These are phyloP conservation scores for Syzygium jambos DNA, from an alignment of 345 rosid species.

Conservation along the genomic window DNA sequence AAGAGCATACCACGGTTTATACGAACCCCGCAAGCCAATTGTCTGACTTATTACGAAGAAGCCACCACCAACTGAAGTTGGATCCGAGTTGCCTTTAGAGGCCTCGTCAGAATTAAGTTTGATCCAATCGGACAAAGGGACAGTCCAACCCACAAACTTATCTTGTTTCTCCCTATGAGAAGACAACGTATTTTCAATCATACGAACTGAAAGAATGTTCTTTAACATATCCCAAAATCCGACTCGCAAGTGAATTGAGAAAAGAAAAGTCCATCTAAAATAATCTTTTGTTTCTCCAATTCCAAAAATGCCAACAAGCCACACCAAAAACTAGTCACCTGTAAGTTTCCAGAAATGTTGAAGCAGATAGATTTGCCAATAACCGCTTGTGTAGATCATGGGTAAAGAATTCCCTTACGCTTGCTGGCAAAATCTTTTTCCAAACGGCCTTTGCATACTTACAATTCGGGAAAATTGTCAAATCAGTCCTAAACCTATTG, in stretches of 20 bases:
- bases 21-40: neutral
- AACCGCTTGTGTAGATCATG: neutral
- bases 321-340: neutral
- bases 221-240: neutral
- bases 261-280: neutral
- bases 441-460: neutral
- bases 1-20: neutral
- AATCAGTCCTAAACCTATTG: too few species aligned
- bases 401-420: neutral
- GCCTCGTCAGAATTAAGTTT: neutral
- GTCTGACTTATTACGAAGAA: neutral
- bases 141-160: neutral
- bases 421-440: neutral
- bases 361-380: neutral
- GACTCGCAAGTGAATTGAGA: neutral
- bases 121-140: neutral
- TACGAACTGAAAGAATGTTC: neutral
- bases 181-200: too few species aligned
- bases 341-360: neutral
- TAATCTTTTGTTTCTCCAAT: neutral
- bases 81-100: neutral
- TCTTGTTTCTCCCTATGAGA: neutral
- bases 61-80: fast-evolving
- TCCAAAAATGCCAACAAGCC: neutral
- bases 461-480: too few species aligned